These are phyloP conservation scores for Berkeleyomyces rouxiae DNA, from an alignment of 2,329 filamentous ascomycete genomes.

Conservation along the genomic window DNA sequence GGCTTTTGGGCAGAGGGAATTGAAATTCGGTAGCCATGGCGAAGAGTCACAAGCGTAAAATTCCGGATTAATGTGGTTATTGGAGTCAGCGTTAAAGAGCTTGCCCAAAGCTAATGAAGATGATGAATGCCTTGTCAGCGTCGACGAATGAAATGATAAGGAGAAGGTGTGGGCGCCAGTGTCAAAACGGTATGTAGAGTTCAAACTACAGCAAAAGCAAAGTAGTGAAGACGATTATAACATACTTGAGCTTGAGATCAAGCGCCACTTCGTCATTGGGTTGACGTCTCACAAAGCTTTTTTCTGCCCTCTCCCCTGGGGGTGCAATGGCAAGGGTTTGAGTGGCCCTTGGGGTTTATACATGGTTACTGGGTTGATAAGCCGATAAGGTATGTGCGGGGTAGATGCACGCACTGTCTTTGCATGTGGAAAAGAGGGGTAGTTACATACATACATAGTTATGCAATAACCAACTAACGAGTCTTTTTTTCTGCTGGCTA, in stretches of 20 bases:
- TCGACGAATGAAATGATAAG: too few species aligned
- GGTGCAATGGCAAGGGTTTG: conserved; percentile 1
- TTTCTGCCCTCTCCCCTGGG: neutral
- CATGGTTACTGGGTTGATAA: conserved; percentile 5
- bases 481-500: neutral
- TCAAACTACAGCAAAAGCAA: neutral
- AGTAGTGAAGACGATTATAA: neutral
- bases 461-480: neutral
- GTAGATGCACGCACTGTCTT: neutral
- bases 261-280: neutral
- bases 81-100: too few species aligned
- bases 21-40: conserved; percentile 4
- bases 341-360: neutral
- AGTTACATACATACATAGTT: too few species aligned
- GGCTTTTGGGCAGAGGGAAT: conserved; percentile 45
- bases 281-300: neutral
- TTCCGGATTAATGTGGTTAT: too few species aligned
- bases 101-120: too few species aligned
- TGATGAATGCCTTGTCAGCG: too few species aligned
- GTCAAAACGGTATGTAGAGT: too few species aligned
- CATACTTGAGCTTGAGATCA: neutral
- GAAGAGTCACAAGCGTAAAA: neutral
- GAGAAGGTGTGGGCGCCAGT: too few species aligned
- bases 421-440: neutral
- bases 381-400: neutral